Base-by-base conservation (phyloP, 495 filamentous ascomycete genomes). In the Penicillium subrubescens region DNA sequence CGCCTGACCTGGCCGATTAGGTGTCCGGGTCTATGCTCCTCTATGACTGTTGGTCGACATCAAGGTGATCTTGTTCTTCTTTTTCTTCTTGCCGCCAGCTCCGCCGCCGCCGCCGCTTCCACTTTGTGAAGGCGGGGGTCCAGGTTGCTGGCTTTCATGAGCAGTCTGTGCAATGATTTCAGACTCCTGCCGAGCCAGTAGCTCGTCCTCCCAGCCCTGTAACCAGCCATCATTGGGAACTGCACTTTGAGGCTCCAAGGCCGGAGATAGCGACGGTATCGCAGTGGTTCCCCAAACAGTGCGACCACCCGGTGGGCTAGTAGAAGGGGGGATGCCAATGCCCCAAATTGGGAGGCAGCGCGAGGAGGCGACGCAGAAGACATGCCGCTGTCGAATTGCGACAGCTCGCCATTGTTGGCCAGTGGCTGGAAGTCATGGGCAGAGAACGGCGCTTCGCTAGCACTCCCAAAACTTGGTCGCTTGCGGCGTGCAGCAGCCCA, bases 11-110 rank as follows among this genome's bases (percentile, higher is more conserved):
- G 19, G 29, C 17, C 27, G 17, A 34, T 43, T 21, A 8, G 25
- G 1, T 27, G 25, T 17, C 48, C 17, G 7, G 15, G 25, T 39
- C 31, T 68, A 91, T 57, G 89, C 89, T 10, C 86, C 89, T 72
- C 89, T 81, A 63, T 89, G 82, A 44, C 83, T 88, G 73, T 86
- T 91, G 37, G 93, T 97, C 62, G 91, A 93, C 93, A 97, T 97
- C 60, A 97, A 73, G 11, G 92, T 97, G 57, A 97, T 97, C 82
- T 96, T 93, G 57, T 86, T 88, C 79, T 96, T 97, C 82, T 94
- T 96, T 78, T 91, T 93, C 79, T 92, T 93, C 57, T 83, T 82
- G 54, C 78, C 78, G 7, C 51, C 51, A 31, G 27, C 51, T 17
- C 51, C 51, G 2, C 27, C 27, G 6, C 51, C 51, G 8, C n/a